Conservation (phyloP, 2,329 filamentous ascomycete genomes). For the Ceratocystis ficicola region DNA sequence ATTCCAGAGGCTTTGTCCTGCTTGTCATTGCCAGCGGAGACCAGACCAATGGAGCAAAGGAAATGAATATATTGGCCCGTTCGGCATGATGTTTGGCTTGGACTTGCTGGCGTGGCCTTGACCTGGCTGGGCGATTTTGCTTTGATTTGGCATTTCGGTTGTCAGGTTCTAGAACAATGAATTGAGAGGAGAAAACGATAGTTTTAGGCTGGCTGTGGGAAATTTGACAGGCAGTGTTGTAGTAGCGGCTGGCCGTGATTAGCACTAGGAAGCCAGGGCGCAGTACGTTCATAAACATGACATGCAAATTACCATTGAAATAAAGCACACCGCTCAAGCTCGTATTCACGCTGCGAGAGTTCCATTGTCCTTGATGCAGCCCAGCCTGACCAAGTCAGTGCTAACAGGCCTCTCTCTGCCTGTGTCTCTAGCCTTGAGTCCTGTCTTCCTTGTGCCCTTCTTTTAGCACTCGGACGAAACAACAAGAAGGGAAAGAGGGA, state of each 20-base stretch:
- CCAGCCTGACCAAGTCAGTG: too few relatives aligned
- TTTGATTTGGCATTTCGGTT: constrained; percentile 12
- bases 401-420: background rate
- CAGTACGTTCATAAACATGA: too few relatives aligned
- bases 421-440: background rate
- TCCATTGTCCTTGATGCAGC: background rate
- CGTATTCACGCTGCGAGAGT: constrained; percentile 1
- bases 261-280: too few relatives aligned
- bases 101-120: background rate
- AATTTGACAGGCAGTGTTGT: background rate
- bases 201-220: background rate
- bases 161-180: background rate
- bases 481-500: background rate
- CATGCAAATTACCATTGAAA: background rate
- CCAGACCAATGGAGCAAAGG: too few relatives aligned
- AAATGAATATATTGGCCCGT: background rate
- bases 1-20: background rate
- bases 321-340: background rate
- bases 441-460: background rate
- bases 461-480: background rate
- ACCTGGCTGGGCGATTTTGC: background rate
- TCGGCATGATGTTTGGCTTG: background rate
- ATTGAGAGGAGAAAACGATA: background rate
- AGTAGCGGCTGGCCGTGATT: background rate
- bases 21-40: too few relatives aligned